These are phyloP conservation scores for Jamesozyma lodderae DNA, from an alignment of 805 yeast species.

Conservation along the genomic window DNA sequence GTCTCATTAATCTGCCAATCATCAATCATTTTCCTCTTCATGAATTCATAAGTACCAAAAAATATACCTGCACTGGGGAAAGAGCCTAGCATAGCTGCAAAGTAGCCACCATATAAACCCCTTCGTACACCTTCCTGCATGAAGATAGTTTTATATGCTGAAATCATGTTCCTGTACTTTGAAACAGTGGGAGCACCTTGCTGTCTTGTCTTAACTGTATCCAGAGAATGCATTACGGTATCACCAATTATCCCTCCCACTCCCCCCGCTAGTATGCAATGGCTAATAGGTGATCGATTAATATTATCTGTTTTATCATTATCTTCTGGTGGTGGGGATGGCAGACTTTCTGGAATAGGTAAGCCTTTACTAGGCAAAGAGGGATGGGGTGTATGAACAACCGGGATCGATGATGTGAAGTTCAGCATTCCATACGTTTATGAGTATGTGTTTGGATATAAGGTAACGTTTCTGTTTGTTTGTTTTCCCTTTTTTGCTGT, in stretches of 20 bases:
- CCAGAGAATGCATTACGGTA: conserved; percentile 87
- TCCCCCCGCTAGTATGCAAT: conserved; percentile 56
- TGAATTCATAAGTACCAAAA: conserved; percentile 79
- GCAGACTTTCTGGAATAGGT: not conserved
- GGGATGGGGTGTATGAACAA: conserved; percentile 7
- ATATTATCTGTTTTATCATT: not conserved
- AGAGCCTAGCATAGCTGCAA: conserved; percentile 86
- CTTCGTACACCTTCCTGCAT: conserved; percentile 74
- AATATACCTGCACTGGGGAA: conserved; percentile 93
- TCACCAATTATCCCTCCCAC: conserved; percentile 93
- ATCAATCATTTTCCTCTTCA: conserved; percentile 62
- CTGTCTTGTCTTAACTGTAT: conserved; percentile 93
- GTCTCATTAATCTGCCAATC: conserved; percentile 67
- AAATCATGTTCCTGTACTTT: conserved; percentile 65
- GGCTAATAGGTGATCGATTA: conserved; percentile 3
- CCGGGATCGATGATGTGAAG: conserved; percentile 9
- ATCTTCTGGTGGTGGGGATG: not conserved
- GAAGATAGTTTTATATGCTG: conserved; percentile 69
- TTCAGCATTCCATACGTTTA: conserved; percentile 7
- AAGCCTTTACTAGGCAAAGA: not conserved
- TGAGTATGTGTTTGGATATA: too few relatives aligned
- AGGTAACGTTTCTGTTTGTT: not conserved
- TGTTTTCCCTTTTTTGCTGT: not conserved
- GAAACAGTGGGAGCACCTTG: conserved; percentile 71
- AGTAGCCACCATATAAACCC: conserved; percentile 88